phyloP scores from a whole-genome alignment of 805 yeast genomes.

The Candida tibetensis region DNA sequence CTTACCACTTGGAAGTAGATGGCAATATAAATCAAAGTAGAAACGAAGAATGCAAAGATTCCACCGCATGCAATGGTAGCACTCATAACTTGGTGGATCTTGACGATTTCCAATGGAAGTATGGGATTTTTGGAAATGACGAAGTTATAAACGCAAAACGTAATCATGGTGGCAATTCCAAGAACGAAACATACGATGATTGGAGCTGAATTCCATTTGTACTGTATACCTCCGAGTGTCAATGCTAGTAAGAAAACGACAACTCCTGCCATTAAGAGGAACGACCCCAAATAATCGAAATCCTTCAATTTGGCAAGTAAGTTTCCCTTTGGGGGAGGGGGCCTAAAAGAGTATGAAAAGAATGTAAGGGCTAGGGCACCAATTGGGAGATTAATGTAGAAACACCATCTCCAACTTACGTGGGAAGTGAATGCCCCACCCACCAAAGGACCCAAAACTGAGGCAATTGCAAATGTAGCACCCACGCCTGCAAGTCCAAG shows the following conservation, averaged over 20 bases:
- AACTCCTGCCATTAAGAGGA: slow-evolving; percentile 17
- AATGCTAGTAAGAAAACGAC: slow-evolving; percentile 21
- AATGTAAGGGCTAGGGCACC: slow-evolving; percentile 20
- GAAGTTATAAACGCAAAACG: slow-evolving; percentile 19
- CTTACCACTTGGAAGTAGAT: slow-evolving; percentile 50
- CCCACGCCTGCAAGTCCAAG: slow-evolving; percentile 19
- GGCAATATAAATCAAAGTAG: slow-evolving; percentile 28
- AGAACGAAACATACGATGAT: slow-evolving; percentile 23
- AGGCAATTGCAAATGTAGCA: slow-evolving; percentile 19
- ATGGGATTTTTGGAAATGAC: slow-evolving; percentile 16
- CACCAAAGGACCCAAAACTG: slow-evolving; percentile 24
- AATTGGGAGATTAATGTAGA: slow-evolving; percentile 25
- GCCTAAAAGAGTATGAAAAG: slow-evolving; percentile 17
- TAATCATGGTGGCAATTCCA: slow-evolving; percentile 16
- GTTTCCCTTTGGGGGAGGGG: slow-evolving; percentile 15
- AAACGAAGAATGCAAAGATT: slow-evolving; percentile 18
- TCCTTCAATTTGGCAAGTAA: slow-evolving; percentile 13
- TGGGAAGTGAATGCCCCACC: slow-evolving; percentile 27
- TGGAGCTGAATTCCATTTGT: slow-evolving; percentile 21
- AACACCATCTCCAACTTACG: slow-evolving; percentile 27
- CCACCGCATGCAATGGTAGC: slow-evolving; percentile 13
- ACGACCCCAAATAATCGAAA: slow-evolving; percentile 20
- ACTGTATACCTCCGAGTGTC: slow-evolving; percentile 21
- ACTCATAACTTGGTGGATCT: slow-evolving; percentile 12
- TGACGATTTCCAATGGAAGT: slow-evolving; percentile 16